Evolutionary conservation across 805 yeast species (phyloP), one percentile per base, ranked within the genome.

Genomic region (Metschnikowia drakensbergensis): DNA sequence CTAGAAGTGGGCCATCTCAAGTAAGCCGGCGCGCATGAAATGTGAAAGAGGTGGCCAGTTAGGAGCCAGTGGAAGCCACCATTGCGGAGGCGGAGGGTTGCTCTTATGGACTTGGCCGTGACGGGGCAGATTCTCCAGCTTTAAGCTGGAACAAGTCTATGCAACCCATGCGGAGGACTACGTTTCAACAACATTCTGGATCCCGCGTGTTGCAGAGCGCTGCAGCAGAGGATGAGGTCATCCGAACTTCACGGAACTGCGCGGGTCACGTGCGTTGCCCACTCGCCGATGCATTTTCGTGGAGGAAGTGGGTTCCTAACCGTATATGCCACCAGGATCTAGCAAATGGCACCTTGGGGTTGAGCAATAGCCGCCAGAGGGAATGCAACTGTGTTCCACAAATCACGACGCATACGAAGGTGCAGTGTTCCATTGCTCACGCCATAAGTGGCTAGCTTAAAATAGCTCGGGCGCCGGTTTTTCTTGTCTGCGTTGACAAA

Each of bases 251-350:
- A 36, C 25, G 30, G 29, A 37, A n/a, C 9, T n/a, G 13, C 10
- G 43, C 43, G 17, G 32, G 26, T 40, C 35, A 40, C 43, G 43
- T 40, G 43, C 11, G 8, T 28, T 7, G 43, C 35, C 9, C 43
- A 11, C 43, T 32, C 36, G 27, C 43, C 23, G 43, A 4, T 7
- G 27, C 17, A 13, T 35, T 9, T 31, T 25, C 36, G 34, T n/a
- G 36, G 29, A 11, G 36, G 30, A 31, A 31, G 11, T 28, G 27
- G 30, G 29, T 30, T 30, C 26, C 31, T 32, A n/a, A 31, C 29
- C 34, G 41, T 9, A 9, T 26, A n/a, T 7, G 32, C 11, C 8
- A 3, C 22, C 9, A 9, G 23, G 31, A n/a, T 6, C 30, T 37
- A 6, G 23, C 3, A 10, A 25, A 27, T 23, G 22, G 41, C 22